Base-by-base conservation (phyloP, 257 asterid genomes). In the Jaltomata sinuosa region DNA sequence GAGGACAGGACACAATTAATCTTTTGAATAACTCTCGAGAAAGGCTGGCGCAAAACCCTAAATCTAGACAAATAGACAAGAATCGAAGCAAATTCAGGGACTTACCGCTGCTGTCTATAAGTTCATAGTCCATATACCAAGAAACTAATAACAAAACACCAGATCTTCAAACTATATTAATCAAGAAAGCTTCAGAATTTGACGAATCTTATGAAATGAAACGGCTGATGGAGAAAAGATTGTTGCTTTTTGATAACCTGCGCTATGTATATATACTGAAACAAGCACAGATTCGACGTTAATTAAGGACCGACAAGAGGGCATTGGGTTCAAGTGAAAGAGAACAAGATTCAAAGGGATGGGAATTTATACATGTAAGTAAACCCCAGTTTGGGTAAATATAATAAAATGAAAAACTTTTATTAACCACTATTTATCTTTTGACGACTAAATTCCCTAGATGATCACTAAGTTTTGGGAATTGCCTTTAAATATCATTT, bases 51-150 rank as follows among this genome's bases (percentile, higher is more conserved):
- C 22, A 82, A 42, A 82, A 59, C 59, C 62, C 47, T 42, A 82
- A 47, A 34, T 31, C 19, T 82, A 68, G 29, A 47, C 3, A 82
- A 40, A 82, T 22, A 21, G 22, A 11, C 29, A 9, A 40, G 40
- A 74, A 74, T 21, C 40, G 19, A 18, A 55, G 62, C 38, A 49
- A 80, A 32, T 54, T 31, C 9, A 49, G 25, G 21, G 59, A 84
- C 85, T 90, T 84, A 90, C 90, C 92, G 54, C 87, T 85, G 83
- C 84, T 85, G 79, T 83, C 87, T 31, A 83, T 47, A 19, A 57
- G 82, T 74, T 80, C 85, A 85, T 84, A 88, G 49, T 85, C 88
- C 86, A 79, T 84, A 55, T 50, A 84, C n/a, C 79, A 59, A 50
- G 27, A 61, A 10, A 61, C 69, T 22, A 22, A 61, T 2, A n/a